Conservation (phyloP, 805 yeast species). For the Metschnikowia picachoensis region DNA sequence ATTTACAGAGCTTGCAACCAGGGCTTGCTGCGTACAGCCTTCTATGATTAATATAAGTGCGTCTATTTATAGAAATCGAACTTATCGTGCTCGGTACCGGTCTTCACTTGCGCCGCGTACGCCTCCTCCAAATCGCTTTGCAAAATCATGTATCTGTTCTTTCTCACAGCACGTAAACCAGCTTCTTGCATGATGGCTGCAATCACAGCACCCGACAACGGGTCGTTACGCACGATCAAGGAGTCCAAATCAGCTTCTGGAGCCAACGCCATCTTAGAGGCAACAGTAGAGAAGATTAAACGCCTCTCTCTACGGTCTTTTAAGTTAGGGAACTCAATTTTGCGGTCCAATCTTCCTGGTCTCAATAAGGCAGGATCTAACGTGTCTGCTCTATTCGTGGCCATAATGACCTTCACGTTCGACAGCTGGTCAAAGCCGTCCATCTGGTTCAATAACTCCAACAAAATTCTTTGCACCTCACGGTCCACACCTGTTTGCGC, state of each 20-base stretch:
- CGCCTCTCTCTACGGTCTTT: conserved; percentile 98
- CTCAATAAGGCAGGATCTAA: conserved; percentile 96
- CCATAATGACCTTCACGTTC: conserved; percentile 97
- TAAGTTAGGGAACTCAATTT: conserved; percentile 94
- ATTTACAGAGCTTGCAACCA: conserved; percentile 48
- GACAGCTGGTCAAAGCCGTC: conserved; percentile 97
- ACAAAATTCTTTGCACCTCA: conserved; percentile 96
- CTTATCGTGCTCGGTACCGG: conserved; percentile 93
- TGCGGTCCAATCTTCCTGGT: conserved; percentile 97
- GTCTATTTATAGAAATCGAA: conserved; percentile 88
- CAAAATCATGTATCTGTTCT: conserved; percentile 93
- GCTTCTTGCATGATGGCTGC: conserved; percentile 99
- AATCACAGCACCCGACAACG: conserved; percentile 93
- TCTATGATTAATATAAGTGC: not conserved
- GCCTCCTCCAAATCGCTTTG: conserved; percentile 98
- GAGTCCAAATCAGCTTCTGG: conserved; percentile 98
- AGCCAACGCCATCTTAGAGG: conserved; percentile 95
- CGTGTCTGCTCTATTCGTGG: conserved; percentile 99
- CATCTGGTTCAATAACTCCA: conserved; percentile 96
- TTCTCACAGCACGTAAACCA: conserved; percentile 96
- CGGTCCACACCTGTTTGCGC: conserved; percentile 99
- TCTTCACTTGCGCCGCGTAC: conserved; percentile 92
- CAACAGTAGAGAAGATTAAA: conserved; percentile 90
- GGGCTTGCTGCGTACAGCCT: conserved; percentile 60
- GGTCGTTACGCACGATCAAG: conserved; percentile 91